Evolutionary conservation across 208 protist species (phyloP).

Genomic region (Leishmania turanica): DNA sequence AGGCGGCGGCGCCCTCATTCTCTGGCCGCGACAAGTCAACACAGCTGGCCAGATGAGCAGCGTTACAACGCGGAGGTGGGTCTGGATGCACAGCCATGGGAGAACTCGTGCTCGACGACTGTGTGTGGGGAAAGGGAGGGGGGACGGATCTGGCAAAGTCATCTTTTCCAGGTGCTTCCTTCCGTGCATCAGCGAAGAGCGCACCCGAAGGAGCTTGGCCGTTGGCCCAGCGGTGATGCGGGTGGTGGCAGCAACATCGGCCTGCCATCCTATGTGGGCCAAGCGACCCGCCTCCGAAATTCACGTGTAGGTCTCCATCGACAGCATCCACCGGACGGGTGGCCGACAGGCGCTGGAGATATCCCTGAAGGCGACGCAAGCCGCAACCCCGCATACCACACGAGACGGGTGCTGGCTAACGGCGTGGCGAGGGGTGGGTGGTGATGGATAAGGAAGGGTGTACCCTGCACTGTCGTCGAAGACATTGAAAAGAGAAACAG

Average conservation of each 20-base stretch:
- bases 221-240: constrained; percentile 4
- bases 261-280: constrained; percentile 4
- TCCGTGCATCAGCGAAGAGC: background rate
- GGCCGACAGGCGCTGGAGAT: background rate
- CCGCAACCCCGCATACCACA: background rate
- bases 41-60: constrained; percentile 6
- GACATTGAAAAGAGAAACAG: background rate
- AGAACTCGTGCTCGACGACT: constrained; percentile 11
- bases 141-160: constrained; percentile 25
- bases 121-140: background rate
- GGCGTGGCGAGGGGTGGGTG: background rate
- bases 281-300: background rate
- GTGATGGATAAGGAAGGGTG: background rate
- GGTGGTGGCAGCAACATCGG: background rate
- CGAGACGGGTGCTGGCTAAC: background rate
- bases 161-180: constrained; percentile 26
- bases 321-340: constrained; percentile 5
- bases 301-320: background rate
- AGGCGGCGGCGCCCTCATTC: constrained; percentile 15
- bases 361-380: background rate
- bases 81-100: constrained; percentile 8
- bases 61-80: constrained; percentile 9
- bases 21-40: constrained; percentile 30
- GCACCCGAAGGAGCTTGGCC: background rate
- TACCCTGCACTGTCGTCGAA: background rate